Conservation (phyloP, 331 rosid species). For the Saraca asoca region DNA sequence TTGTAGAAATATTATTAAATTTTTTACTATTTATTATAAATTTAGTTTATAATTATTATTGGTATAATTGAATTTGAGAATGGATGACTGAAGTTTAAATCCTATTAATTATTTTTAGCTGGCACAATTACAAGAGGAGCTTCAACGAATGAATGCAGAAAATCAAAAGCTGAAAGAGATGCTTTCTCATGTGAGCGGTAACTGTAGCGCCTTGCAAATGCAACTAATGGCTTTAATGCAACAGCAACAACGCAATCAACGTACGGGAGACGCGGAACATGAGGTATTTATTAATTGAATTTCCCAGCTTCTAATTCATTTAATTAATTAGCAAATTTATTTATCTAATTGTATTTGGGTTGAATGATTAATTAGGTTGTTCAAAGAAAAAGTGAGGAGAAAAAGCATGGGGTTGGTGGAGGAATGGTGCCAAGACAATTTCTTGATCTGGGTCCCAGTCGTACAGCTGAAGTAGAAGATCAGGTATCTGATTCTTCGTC, state of each 20-base stretch:
- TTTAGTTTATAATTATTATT: too few species aligned
- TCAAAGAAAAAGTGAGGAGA: slow-evolving; percentile 48
- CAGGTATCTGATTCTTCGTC: slow-evolving; percentile 40
- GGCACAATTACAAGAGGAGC: slow-evolving; percentile 68
- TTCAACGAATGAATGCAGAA: slow-evolving; percentile 73
- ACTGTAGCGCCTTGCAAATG: slow-evolving; percentile 74
- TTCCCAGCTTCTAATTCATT: too few species aligned
- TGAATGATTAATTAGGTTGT: slow-evolving; percentile 38
- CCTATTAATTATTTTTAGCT: slow-evolving; percentile 45
- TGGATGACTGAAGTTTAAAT: too few species aligned
- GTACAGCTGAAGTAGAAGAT: slow-evolving; percentile 45
- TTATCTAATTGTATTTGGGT: too few species aligned
- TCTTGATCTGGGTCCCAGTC: slow-evolving; percentile 61
- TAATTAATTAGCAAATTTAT: too few species aligned
- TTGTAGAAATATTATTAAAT: too few species aligned
- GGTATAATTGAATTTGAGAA: too few species aligned
- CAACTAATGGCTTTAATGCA: slow-evolving; percentile 67
- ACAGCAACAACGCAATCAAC: slow-evolving; percentile 52
- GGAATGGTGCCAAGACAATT: slow-evolving; percentile 64
- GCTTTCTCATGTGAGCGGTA: slow-evolving; percentile 71
- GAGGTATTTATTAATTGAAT: slow-evolving; percentile 40
- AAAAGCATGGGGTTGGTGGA: slow-evolving; percentile 17
- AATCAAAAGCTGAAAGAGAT: slow-evolving; percentile 76
- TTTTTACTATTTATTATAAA: too few species aligned
- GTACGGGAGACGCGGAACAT: slow-evolving; percentile 31